phyloP scores from a whole-genome alignment of 2,329 filamentous ascomycete genomes.

The Cladosporium sp. region DNA sequence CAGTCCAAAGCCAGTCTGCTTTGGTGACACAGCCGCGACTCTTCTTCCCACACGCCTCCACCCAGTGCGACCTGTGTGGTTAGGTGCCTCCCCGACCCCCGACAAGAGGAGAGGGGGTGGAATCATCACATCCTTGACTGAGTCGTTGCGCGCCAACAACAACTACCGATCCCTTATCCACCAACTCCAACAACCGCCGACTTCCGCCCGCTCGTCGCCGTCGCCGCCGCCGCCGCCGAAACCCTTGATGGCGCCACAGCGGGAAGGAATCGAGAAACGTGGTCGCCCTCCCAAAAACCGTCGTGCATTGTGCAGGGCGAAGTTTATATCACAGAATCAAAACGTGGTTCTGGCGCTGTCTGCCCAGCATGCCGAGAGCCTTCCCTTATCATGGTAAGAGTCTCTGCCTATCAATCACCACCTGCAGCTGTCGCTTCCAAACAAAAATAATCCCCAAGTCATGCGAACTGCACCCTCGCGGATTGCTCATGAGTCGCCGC shows the following conservation, averaged over 20 bases:
- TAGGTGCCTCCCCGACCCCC: constrained; percentile 13
- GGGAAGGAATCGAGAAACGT: constrained; percentile 18
- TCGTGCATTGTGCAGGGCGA: constrained; percentile 17
- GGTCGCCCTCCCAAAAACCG: constrained; percentile 15
- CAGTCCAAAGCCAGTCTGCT: no score
- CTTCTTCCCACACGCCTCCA: not conserved
- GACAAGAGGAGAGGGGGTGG: not conserved
- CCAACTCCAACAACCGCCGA: not conserved
- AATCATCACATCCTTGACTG: constrained; percentile 4
- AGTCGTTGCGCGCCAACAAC: not conserved
- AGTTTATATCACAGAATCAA: constrained; percentile 9
- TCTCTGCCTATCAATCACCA: not conserved
- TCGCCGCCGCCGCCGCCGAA: not conserved
- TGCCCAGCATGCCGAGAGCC: not conserved
- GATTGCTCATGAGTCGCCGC: constrained; percentile 6
- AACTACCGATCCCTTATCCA: constrained; percentile 1
- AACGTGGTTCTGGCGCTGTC: constrained; percentile 10
- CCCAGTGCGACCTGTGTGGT: constrained; percentile 2
- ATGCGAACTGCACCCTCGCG: constrained; percentile 3
- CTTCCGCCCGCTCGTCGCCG: not conserved
- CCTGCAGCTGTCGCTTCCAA: not conserved
- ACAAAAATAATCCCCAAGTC: not conserved
- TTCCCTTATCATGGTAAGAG: not conserved
- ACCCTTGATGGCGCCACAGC: constrained; percentile 18
- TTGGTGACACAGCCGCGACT: constrained; percentile 9